Conservation (phyloP, 106 monocot genomes). For the Ottelia alismoides region DNA sequence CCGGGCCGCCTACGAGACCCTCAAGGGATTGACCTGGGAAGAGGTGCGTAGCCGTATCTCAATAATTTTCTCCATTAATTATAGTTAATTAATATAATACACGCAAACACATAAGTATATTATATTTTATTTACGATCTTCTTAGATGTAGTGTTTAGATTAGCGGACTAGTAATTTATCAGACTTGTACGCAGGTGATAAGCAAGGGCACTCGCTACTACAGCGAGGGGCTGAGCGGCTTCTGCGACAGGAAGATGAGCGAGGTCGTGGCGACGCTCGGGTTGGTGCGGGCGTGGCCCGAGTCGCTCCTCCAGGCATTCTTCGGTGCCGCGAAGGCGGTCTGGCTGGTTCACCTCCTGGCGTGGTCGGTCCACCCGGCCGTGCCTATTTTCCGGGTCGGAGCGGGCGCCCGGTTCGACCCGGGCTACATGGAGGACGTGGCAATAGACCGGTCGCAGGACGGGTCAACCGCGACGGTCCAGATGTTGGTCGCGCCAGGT, state of each 20-base stretch:
- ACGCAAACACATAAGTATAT: too few relatives aligned
- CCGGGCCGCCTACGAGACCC: constrained; percentile 19
- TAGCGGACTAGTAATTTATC: too few relatives aligned
- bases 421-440: constrained; percentile 72
- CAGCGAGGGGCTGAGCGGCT: constrained; percentile 72
- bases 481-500: constrained; percentile 79
- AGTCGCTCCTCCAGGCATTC: constrained; percentile 73
- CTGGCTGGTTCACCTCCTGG: constrained; percentile 57
- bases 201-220: constrained; percentile 62
- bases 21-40: constrained; percentile 57
- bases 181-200: too few relatives aligned
- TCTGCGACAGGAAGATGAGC: constrained; percentile 88
- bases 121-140: too few relatives aligned
- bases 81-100: too few relatives aligned
- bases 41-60: too few relatives aligned
- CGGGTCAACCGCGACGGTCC: constrained; percentile 9
- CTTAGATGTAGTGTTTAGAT: too few relatives aligned
- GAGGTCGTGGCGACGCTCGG: constrained; percentile 46
- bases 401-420: constrained; percentile 43
- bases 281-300: constrained; percentile 60
- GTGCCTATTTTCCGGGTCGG: constrained; percentile 47
- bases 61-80: too few relatives aligned
- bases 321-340: constrained; percentile 69
- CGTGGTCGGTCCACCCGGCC: constrained; percentile 56
- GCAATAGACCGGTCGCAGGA: constrained; percentile 2